These are phyloP conservation scores for Populus trichocarpa DNA, from an alignment of 441 rosid genomes.

Conservation along the genomic window DNA sequence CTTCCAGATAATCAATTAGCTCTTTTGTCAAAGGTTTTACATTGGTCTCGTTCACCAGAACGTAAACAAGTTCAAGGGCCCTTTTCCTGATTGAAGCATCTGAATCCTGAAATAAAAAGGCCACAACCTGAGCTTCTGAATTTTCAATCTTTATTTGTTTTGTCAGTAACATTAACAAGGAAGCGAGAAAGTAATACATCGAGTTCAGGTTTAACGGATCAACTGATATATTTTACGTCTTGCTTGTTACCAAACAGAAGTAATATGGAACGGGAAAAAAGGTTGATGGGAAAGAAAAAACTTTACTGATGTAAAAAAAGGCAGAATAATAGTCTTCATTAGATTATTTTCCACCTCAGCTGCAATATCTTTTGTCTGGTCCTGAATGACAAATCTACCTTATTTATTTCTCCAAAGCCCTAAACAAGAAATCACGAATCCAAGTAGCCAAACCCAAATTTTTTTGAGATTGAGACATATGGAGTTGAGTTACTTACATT, in stretches of 20 bases:
- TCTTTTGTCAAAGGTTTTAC: conserved; percentile 90
- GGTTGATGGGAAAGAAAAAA: not conserved
- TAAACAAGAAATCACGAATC: not conserved
- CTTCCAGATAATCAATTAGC: conserved; percentile 91
- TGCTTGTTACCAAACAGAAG: not conserved
- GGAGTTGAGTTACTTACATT: not conserved
- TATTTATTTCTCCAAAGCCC: not conserved
- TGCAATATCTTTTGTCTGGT: not conserved
- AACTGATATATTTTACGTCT: not conserved
- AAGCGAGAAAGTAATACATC: not conserved
- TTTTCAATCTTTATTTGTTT: not conserved
- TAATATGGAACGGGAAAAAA: not conserved
- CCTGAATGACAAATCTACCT: not conserved
- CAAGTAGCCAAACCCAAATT: not conserved
- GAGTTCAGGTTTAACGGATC: not conserved
- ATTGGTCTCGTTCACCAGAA: conserved; percentile 88
- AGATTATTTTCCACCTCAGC: not conserved
- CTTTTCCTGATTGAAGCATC: conserved; percentile 99
- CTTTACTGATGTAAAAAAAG: not conserved
- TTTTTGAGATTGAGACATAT: not conserved
- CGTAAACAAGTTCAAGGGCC: conserved; percentile 90
- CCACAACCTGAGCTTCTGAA: conserved; percentile 21
- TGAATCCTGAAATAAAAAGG: conserved; percentile 70
- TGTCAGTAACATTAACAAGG: not conserved
- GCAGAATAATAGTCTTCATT: not conserved